Evolutionary conservation across 2,329 filamentous ascomycete species (phyloP).

Genomic region (Botrytis aclada): DNA sequence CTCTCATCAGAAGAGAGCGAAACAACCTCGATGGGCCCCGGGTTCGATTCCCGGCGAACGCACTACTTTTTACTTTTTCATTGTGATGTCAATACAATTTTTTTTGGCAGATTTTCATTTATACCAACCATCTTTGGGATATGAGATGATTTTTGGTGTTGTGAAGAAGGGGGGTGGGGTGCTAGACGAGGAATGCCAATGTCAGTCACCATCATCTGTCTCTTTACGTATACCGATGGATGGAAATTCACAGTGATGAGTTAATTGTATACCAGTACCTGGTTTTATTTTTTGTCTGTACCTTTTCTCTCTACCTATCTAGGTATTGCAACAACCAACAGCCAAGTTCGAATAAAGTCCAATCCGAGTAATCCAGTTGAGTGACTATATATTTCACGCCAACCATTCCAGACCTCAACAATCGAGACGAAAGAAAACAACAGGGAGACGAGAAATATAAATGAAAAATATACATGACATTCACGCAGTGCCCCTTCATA

Average conservation of each 20-base stretch:
- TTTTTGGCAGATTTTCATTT: not conserved
- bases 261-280: not conserved
- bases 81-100: not conserved
- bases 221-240: not conserved
- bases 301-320: not conserved
- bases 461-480: not conserved
- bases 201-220: not conserved
- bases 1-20: not conserved
- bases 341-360: too few species aligned
- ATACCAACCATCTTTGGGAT: too few species aligned
- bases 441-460: too few species aligned
- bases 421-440: not conserved
- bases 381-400: too few species aligned
- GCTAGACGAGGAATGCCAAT: too few species aligned
- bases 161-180: too few species aligned
- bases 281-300: not conserved
- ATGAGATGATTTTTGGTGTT: too few species aligned
- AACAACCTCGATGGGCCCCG: slow-evolving; percentile 34
- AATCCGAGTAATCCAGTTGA: too few species aligned
- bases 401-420: too few species aligned
- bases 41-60: slow-evolving; percentile 37
- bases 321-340: not conserved
- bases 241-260: not conserved
- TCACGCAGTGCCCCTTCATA: too few species aligned
- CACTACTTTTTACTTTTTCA: slow-evolving; percentile 21